These are phyloP conservation scores for Juncus inflexus DNA, from an alignment of 176 grass and related monocot species.

Conservation along the genomic window DNA sequence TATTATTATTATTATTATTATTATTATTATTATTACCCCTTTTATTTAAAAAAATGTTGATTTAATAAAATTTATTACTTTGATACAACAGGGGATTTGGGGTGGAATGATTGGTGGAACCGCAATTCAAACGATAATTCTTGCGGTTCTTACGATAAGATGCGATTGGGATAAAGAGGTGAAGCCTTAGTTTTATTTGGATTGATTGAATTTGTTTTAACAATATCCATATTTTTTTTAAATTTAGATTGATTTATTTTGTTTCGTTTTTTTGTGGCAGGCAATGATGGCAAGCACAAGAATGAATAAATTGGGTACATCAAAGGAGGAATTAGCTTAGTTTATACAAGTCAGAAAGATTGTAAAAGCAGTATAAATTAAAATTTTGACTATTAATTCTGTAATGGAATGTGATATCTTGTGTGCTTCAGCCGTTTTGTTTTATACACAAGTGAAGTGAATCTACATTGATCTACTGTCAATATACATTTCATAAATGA, in stretches of 20 bases:
- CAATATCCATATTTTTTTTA: background rate
- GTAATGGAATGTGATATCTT: too few relatives aligned
- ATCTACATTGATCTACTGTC: too few relatives aligned
- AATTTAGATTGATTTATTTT: background rate
- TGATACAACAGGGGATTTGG: constrained; percentile 65
- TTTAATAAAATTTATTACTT: background rate
- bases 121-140: constrained; percentile 68
- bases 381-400: too few relatives aligned
- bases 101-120: constrained; percentile 90
- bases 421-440: too few relatives aligned
- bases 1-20: background rate
- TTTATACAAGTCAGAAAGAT: too few relatives aligned
- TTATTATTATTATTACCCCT: background rate
- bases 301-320: constrained; percentile 43
- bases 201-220: background rate
- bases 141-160: constrained; percentile 58
- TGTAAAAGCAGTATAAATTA: too few relatives aligned
- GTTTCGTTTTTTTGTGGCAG: constrained; percentile 32
- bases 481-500: too few relatives aligned
- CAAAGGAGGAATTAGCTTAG: constrained; percentile 14
- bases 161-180: constrained; percentile 94
- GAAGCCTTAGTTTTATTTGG: background rate
- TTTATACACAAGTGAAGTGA: too few relatives aligned
- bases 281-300: constrained; percentile 54
- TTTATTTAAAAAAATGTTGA: background rate